A percentile compares a stretch with the other conserved stretches of the same genome.
These are phyloP conservation scores for Trifolium subterraneum DNA, from an alignment of 306 rosid genomes.

Conservation along the genomic window DNA sequence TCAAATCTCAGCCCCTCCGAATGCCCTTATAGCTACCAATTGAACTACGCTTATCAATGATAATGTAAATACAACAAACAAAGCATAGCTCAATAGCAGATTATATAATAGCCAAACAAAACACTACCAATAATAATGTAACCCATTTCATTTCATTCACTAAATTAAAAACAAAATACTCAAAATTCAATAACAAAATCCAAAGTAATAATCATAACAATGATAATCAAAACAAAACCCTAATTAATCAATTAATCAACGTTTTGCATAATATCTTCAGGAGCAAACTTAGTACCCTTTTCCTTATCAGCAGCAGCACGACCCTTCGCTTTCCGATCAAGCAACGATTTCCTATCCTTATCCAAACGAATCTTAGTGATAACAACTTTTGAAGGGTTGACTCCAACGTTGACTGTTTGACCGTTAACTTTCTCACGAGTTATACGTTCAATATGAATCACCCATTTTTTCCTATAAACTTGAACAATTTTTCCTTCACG, in stretches of 20 bases:
- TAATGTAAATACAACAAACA: neutral
- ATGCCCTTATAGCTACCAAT: too few relatives aligned
- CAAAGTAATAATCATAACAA: neutral
- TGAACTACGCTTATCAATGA: too few relatives aligned
- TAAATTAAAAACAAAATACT: neutral
- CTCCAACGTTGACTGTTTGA: constrained; percentile 86
- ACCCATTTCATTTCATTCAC: neutral
- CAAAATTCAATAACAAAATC: constrained; percentile 1
- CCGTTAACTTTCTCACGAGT: constrained; percentile 98
- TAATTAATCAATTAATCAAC: constrained; percentile 53
- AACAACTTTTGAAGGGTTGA: constrained; percentile 80
- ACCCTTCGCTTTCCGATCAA: constrained; percentile 95
- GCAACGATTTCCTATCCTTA: constrained; percentile 88
- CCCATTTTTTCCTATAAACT: constrained; percentile 96
- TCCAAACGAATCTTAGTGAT: constrained; percentile 84
- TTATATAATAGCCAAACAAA: neutral
- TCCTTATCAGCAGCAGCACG: constrained; percentile 95
- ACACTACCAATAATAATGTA: neutral
- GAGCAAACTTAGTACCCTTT: constrained; percentile 89
- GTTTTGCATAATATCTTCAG: constrained; percentile 91
- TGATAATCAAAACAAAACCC: neutral
- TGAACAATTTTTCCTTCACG: constrained; percentile 93
- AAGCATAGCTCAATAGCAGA: neutral
- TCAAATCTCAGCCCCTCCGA: too few relatives aligned
- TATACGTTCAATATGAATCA: constrained; percentile 90